Base-by-base conservation (phyloP, 2,329 filamentous ascomycete genomes). In the Conoideocrella luteorostrata region DNA sequence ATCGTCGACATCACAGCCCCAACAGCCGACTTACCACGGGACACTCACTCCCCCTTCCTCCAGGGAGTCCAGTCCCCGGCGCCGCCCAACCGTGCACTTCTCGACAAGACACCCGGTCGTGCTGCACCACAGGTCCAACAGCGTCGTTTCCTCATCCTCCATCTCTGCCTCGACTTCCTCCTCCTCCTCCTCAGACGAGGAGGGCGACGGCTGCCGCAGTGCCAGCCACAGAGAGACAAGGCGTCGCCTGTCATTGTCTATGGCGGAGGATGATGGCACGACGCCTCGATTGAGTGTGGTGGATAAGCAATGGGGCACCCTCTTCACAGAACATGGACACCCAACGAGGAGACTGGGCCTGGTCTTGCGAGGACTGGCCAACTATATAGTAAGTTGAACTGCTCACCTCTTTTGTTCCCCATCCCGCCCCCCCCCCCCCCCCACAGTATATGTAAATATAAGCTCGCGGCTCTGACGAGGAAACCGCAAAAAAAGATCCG, bases 221-320 rank as follows among this genome's bases (percentile, higher is more conserved):
- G n/a, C n/a, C n/a, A n/a, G n/a, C n/a, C n/a, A n/a, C n/a, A n/a
- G n/a, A n/a, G n/a, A n/a, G n/a, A n/a, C n/a, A n/a, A n/a, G n/a
- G n/a, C n/a, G n/a, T n/a, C n/a, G n/a, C n/a, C n/a, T n/a, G n/a
- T n/a, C n/a, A n/a, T n/a, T n/a, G n/a, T n/a, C n/a, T n/a, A n/a
- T n/a, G n/a, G n/a, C n/a, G n/a, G 13, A 3, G 18, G n/a, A 12
- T 9, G 32, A 34, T 10, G 21, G 17, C n/a, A 21, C 18, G 2
- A 13, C n/a, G 1, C 43, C 47, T 7, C 30, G 37, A 9, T 30
- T 56, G 9, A 61, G 56, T 2, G 75, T 77, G 2, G 62, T 85
- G 22, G 86, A 90, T 58, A 78, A 76, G 57, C 82, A 82, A 57
- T 95, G 88, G 88, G 84, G 86, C 5, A 71, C 71, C 9, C 62